Base-by-base conservation (phyloP, 257 asterid genomes). In the Ajuga chamaepitys region DNA sequence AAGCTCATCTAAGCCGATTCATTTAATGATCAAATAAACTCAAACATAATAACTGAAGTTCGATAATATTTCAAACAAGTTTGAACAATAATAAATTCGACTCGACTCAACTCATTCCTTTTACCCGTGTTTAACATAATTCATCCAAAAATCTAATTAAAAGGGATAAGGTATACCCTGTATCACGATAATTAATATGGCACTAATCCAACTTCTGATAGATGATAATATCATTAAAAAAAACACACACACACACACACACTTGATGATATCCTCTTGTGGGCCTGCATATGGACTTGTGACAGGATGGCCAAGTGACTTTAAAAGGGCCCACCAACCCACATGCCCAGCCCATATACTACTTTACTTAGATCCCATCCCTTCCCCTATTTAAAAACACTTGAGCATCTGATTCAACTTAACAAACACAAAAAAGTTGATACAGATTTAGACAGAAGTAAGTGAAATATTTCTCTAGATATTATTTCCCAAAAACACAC, bases 221-320 rank as follows among this genome's bases (percentile, higher is more conserved):
- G 10, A 66, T 7, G 1, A 85, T 79, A 79, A 79, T 67, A 77
- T 78, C 74, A 52, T 64, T 24, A 67, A 22, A 17, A 18, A 28
- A 70, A 38, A 11, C 6, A 2, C 50, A 28, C 7, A 56, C n/a
- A 66, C 11, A 62, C 30, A 57, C 9, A 35, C 4, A 20, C 0
- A 63, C 48, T 45, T 41, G 6, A 45, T 56, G 74, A 78, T 66
- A 35, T 7, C 26, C 66, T 30, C 70, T 35, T 61, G 83, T 74
- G 85, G 86, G 84, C 32, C 45, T 7, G 38, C 14, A 40, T 37
- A 62, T 68, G 78, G 79, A 72, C 70, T 62, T 70, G 35, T 70
- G 76, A 80, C 87, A 84, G 84, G 70, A 78, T 75, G 82, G 68
- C 78, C 80, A 79, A 68, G 80, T 80, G 70, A 69, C 72, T 78